These are phyloP conservation scores for Kwoniella bestiolae DNA, from an alignment of 768 basidiomycete genomes.

Conservation along the genomic window DNA sequence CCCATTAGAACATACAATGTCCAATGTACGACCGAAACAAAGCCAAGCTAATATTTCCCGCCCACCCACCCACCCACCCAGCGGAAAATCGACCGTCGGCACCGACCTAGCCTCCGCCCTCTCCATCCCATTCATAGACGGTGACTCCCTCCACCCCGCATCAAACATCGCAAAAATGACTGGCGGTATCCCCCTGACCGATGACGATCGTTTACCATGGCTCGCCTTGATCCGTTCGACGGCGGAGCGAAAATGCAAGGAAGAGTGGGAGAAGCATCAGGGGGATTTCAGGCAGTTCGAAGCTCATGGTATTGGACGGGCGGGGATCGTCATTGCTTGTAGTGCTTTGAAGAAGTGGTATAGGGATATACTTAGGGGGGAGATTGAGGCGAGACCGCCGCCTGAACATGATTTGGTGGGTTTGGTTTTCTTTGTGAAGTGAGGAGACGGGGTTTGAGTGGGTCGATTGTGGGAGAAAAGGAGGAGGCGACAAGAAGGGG, in stretches of 20 bases:
- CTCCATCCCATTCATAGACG: conserved; percentile 80
- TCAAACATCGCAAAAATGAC: conserved; percentile 88
- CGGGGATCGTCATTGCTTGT: conserved; percentile 80
- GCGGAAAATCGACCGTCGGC: conserved; percentile 63
- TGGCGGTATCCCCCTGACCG: conserved; percentile 72
- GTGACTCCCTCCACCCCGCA: conserved; percentile 81
- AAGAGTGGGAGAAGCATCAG: conserved; percentile 42
- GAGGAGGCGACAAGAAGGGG: not conserved
- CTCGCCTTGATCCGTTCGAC: conserved; percentile 70
- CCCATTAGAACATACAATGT: too few species aligned
- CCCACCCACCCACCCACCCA: not conserved
- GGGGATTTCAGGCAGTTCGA: conserved; percentile 21
- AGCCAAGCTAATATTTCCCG: not conserved
- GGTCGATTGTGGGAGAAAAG: too few species aligned
- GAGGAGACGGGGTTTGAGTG: too few species aligned
- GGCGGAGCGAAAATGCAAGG: conserved; percentile 62
- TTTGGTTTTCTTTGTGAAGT: conserved; percentile 1
- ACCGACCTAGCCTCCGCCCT: conserved; percentile 66
- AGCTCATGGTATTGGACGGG: conserved; percentile 43
- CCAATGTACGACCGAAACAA: too few species aligned
- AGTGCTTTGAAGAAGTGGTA: conserved; percentile 82
- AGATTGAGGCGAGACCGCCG: conserved; percentile 50
- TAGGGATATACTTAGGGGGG: conserved; percentile 78
- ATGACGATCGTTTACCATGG: conserved; percentile 86
- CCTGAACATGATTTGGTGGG: conserved; percentile 48